A percentile compares a stretch with the other conserved stretches of the same genome.
phyloP scores from a whole-genome alignment of 1,139 yeast species.

The Yamadazyma sp. region DNA sequence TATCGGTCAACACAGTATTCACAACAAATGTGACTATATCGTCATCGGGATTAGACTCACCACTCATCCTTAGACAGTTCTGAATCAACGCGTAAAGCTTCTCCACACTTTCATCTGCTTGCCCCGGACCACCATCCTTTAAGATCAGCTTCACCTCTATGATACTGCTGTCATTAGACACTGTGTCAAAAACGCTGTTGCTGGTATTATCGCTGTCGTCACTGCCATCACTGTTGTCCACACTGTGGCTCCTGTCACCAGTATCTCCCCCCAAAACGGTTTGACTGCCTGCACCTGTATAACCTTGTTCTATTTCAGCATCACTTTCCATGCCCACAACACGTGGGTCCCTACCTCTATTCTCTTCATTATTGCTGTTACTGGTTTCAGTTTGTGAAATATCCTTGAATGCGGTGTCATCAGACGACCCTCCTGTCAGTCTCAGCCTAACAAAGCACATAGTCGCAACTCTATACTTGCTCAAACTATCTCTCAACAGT shows the following conservation, averaged over 20 bases:
- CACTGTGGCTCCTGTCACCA: no score
- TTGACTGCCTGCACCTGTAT: no score
- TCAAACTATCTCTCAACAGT: slow-evolving; percentile 2
- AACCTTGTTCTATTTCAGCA: no score
- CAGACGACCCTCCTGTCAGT: no score
- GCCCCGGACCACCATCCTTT: background rate
- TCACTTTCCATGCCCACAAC: no score
- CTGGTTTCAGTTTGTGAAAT: no score
- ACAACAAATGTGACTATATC: slow-evolving; percentile 5
- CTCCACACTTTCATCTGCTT: background rate
- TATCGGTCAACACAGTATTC: slow-evolving; percentile 7
- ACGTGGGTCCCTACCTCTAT: background rate
- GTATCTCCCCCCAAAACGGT: no score
- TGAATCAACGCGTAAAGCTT: slow-evolving; percentile 1
- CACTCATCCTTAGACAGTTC: background rate
- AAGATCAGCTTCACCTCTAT: background rate
- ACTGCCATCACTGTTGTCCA: background rate
- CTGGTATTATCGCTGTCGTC: background rate
- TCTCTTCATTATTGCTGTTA: background rate
- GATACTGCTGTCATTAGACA: background rate
- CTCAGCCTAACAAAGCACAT: no score
- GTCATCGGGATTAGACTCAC: slow-evolving; percentile 3
- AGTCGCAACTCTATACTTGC: slow-evolving; percentile 1
- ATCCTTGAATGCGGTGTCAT: no score
- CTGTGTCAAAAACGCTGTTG: background rate